Conservation (phyloP, 2,329 filamentous ascomycete genomes). For the Claviceps sp. region DNA sequence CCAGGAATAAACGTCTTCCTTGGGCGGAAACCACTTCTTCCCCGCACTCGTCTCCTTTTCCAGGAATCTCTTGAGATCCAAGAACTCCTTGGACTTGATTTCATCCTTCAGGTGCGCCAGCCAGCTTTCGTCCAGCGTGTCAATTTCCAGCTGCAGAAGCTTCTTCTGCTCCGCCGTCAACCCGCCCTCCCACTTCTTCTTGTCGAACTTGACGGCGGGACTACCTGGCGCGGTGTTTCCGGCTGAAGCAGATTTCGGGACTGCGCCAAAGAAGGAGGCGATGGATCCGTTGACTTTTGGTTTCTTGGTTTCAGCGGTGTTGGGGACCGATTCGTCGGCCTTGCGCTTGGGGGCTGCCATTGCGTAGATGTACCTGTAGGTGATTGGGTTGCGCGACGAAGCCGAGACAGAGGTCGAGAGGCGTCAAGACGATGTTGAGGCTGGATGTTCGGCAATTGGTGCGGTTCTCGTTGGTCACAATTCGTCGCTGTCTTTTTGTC, state of each 20-base stretch:
- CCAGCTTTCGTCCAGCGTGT: conserved; percentile 87
- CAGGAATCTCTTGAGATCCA: conserved; percentile 79
- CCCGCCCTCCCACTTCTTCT: conserved; percentile 73
- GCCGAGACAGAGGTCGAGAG: background rate
- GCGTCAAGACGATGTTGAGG: too few relatives aligned
- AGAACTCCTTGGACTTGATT: conserved; percentile 62
- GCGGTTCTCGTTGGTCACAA: too few relatives aligned
- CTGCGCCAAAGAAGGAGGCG: conserved; percentile 70
- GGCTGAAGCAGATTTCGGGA: conserved; percentile 35
- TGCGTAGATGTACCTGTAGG: conserved; percentile 6
- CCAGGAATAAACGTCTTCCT: conserved; percentile 90
- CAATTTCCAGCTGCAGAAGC: conserved; percentile 77
- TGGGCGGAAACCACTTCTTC: conserved; percentile 75
- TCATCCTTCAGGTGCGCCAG: conserved; percentile 80
- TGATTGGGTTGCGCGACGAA: background rate
- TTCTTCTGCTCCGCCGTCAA: conserved; percentile 71
- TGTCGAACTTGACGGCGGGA: conserved; percentile 55
- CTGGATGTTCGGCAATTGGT: background rate
- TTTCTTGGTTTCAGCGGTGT: conserved; percentile 49
- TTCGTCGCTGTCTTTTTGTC: background rate
- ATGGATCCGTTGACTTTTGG: conserved; percentile 65
- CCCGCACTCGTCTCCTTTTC: conserved; percentile 60
- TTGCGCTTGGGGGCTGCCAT: conserved; percentile 57
- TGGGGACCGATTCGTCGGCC: conserved; percentile 29
- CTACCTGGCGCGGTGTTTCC: conserved; percentile 18